A percentile compares a stretch with the other conserved stretches of the same genome.
phyloP scores from a whole-genome alignment of 108 stramenopile species.

The Mediolabrus comicus region DNA sequence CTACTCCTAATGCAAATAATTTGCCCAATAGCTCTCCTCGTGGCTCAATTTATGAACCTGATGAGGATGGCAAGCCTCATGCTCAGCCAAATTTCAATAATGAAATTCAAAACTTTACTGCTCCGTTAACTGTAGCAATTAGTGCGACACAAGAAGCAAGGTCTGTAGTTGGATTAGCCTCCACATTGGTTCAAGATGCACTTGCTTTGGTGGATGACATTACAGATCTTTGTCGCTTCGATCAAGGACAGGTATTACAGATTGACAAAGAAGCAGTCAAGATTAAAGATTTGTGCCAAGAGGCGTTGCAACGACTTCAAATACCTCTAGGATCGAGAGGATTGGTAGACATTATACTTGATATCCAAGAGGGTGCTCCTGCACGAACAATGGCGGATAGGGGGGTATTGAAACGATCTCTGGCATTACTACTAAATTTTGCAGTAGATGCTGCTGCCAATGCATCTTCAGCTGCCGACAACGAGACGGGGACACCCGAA shows the following conservation, averaged over 20 bases:
- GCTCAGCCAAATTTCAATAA: constrained; percentile 1
- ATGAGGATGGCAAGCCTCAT: constrained; percentile 3
- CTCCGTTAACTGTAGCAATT: constrained; percentile 18
- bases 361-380: constrained; percentile 39
- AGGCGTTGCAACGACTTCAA: constrained; percentile 17
- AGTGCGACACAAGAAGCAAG: constrained; percentile 36
- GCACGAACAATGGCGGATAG: constrained; percentile 17
- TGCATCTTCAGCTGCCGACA: constrained; percentile 15
- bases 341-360: constrained; percentile 34
- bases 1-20: background rate
- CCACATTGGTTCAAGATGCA: constrained; percentile 37
- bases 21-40: background rate
- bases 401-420: constrained; percentile 19
- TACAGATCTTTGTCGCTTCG: constrained; percentile 44
- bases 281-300: constrained; percentile 30
- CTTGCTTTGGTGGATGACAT: constrained; percentile 41
- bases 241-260: constrained; percentile 34
- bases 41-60: background rate
- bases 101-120: constrained; percentile 8
- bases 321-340: constrained; percentile 10
- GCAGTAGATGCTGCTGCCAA: constrained; percentile 45
- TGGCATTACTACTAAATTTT: constrained; percentile 36
- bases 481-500: background rate
- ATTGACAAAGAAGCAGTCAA: constrained; percentile 42
- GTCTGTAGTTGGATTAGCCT: constrained; percentile 27